Percentiles rank a stretch among this genome's conserved stretches.
Evolutionary conservation across 306 rosid genomes (phyloP).

Genomic region (Sicyos edulis): DNA sequence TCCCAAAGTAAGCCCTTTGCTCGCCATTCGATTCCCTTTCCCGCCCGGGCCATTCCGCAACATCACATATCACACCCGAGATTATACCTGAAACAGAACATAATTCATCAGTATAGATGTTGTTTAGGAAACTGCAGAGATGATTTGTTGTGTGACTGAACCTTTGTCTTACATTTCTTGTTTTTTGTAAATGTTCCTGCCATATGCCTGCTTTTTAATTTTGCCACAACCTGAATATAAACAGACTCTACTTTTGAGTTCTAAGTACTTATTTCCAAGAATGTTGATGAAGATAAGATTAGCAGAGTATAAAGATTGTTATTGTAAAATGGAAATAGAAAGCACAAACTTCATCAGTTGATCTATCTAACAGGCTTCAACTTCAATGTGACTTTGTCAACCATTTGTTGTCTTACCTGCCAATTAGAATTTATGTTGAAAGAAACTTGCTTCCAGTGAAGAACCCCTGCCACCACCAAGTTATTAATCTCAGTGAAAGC

Average conservation of each 20-base stretch:
- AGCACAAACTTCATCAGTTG: not conserved
- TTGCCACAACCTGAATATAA: conserved; percentile 66
- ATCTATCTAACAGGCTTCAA: not conserved
- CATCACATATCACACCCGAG: conserved; percentile 54
- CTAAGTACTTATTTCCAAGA: conserved; percentile 7
- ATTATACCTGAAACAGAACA: conserved; percentile 54
- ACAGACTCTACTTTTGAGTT: conserved; percentile 25
- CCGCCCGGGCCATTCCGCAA: conserved; percentile 70
- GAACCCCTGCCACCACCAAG: conserved; percentile 58
- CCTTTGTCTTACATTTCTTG: conserved; percentile 71
- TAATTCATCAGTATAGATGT: not conserved
- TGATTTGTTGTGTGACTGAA: conserved; percentile 10
- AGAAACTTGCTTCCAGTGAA: conserved; percentile 95
- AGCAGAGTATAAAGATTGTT: not conserved
- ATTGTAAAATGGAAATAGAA: not conserved
- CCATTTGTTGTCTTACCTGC: conserved; percentile 52
- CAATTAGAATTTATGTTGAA: conserved; percentile 65
- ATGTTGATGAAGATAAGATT: not conserved
- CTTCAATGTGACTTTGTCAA: not conserved
- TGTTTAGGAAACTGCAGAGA: conserved; percentile 14
- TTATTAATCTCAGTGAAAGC: conserved; percentile 19
- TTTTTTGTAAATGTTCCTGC: conserved; percentile 82
- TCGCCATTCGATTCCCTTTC: conserved; percentile 42
- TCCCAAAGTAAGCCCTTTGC: conserved; percentile 67
- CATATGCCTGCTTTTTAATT: conserved; percentile 89